Conservation (phyloP, 108 stramenopile genomes). For the Cyclotella baltica region DNA sequence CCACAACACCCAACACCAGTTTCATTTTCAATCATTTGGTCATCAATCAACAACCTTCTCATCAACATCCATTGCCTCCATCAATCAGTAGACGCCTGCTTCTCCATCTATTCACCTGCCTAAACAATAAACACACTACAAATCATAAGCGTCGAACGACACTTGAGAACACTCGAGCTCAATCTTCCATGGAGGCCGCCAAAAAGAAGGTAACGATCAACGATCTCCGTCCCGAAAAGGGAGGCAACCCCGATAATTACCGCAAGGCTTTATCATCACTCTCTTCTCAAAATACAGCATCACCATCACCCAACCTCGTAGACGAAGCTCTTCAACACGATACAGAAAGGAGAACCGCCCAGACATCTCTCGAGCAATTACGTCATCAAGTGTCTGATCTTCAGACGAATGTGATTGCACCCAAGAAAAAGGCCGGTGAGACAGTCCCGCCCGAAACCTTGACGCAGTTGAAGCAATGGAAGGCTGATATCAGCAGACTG, state of each 20-base stretch:
- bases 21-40: too few species aligned
- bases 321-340: slow-evolving; percentile 92
- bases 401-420: slow-evolving; percentile 86
- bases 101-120: too few species aligned
- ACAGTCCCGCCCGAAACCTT: slow-evolving; percentile 29
- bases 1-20: too few species aligned
- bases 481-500: slow-evolving; percentile 31
- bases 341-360: slow-evolving; percentile 77
- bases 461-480: slow-evolving; percentile 42
- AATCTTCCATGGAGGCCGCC: slow-evolving; percentile 17
- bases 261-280: slow-evolving; percentile 79
- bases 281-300: neutral
- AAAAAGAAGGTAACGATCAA: slow-evolving; percentile 86
- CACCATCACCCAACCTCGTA: slow-evolving; percentile 61
- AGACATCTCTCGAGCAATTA: slow-evolving; percentile 72
- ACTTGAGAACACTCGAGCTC: neutral
- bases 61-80: too few species aligned
- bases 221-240: slow-evolving; percentile 90
- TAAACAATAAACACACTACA: too few species aligned
- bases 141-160: too few species aligned
- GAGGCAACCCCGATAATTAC: slow-evolving; percentile 92
- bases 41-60: too few species aligned
- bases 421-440: slow-evolving; percentile 58
- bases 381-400: slow-evolving; percentile 86
- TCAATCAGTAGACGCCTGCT: too few species aligned